These are phyloP conservation scores for Flaveria brownii DNA, from an alignment of 129 eudicot genomes.

Conservation along the genomic window DNA sequence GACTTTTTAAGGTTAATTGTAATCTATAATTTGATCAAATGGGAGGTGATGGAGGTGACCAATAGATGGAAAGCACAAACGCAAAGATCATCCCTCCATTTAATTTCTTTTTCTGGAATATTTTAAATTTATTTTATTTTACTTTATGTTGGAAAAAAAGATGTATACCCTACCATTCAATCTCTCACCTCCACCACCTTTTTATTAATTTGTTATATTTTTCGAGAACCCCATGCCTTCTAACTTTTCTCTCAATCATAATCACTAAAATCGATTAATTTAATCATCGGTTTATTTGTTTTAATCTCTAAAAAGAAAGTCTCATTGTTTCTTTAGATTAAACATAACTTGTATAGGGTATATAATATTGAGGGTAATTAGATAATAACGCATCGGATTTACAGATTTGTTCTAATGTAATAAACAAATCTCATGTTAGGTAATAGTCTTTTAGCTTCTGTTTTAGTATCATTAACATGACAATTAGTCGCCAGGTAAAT, in stretches of 20 bases:
- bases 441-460: neutral
- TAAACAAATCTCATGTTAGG: neutral
- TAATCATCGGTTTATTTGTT: neutral
- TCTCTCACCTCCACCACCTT: constrained; percentile 29
- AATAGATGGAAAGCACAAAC: constrained; percentile 59
- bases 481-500: neutral
- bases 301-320: constrained; percentile 17
- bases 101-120: constrained; percentile 33
- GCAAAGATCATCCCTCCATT: constrained; percentile 30
- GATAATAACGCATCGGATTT: neutral
- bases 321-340: constrained; percentile 5
- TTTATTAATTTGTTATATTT: constrained; percentile 1
- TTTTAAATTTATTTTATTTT: constrained; percentile 26
- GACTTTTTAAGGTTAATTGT: neutral
- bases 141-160: constrained; percentile 34
- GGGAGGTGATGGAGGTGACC: constrained; percentile 53
- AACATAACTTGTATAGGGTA: neutral
- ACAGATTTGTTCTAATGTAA: neutral
- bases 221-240: constrained; percentile 37
- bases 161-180: constrained; percentile 44
- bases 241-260: constrained; percentile 27
- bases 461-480: neutral
- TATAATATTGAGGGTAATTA: neutral
- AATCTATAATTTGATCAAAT: constrained; percentile 24
- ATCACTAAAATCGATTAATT: constrained; percentile 8